phyloP scores from a whole-genome alignment of 495 filamentous ascomycete genomes.

The Tuber aestivum region DNA sequence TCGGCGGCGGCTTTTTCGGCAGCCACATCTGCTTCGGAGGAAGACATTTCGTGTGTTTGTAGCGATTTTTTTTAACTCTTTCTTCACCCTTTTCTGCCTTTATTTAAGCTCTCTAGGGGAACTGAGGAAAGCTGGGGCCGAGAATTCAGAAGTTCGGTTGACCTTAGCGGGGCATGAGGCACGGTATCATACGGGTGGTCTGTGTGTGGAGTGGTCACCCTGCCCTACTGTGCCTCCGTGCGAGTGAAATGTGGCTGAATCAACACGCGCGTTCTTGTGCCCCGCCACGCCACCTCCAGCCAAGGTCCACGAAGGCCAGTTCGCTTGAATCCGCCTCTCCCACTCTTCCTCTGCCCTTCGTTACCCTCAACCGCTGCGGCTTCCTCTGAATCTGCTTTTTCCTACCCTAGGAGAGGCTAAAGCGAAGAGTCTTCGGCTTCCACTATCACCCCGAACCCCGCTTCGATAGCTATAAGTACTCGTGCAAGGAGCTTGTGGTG shows the following conservation, averaged over 20 bases:
- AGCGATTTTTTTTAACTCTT: neutral
- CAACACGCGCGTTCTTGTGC: neutral
- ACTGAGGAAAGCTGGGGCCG: neutral
- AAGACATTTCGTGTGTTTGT: slow-evolving; percentile 36
- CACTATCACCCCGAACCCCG: neutral
- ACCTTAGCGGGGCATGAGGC: neutral
- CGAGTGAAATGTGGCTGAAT: neutral
- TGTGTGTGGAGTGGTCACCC: neutral
- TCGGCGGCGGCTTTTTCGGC: slow-evolving; percentile 65
- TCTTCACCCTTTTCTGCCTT: no score
- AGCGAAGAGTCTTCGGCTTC: neutral
- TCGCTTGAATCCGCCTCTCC: neutral
- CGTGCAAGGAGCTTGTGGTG: neutral
- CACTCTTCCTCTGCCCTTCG: neutral
- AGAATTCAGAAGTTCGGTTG: neutral
- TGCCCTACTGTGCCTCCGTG: neutral
- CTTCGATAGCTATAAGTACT: neutral
- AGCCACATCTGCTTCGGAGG: slow-evolving; percentile 52
- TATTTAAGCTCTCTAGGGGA: neutral
- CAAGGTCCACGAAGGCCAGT: neutral
- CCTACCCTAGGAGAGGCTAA: neutral
- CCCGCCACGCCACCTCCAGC: neutral
- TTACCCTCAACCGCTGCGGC: neutral
- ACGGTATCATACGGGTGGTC: no score
- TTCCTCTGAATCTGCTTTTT: neutral